Percentiles rank a stretch among this genome's conserved stretches.
phyloP scores from a whole-genome alignment of 1,284 basidiomycete species.

The Tilletia caries region DNA sequence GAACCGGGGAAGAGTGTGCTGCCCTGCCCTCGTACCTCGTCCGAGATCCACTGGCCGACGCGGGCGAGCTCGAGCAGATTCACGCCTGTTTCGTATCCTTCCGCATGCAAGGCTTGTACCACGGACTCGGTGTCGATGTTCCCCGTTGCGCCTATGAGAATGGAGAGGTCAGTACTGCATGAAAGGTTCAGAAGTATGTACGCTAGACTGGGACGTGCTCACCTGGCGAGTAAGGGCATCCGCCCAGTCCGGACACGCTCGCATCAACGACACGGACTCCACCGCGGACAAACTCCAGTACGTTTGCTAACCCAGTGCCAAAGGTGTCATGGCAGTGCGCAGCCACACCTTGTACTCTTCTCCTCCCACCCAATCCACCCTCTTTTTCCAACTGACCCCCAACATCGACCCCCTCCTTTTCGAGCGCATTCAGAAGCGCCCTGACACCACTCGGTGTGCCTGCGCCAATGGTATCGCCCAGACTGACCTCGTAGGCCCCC shows the following conservation, averaged over 20 bases:
- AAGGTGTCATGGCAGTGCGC: conserved; percentile 84
- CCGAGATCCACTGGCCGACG: conserved; percentile 32
- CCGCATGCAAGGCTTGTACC: conserved; percentile 73
- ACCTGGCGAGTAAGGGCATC: conserved; percentile 94
- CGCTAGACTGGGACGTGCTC: not conserved
- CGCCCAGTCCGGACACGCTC: conserved; percentile 81
- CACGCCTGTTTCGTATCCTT: conserved; percentile 67
- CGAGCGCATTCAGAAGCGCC: conserved; percentile 63
- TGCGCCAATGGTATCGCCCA: conserved; percentile 87
- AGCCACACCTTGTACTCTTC: conserved; percentile 17
- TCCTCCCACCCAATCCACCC: not conserved
- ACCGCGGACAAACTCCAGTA: conserved; percentile 55
- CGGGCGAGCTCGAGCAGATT: conserved; percentile 54
- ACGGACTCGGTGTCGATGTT: conserved; percentile 62
- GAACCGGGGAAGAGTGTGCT: conserved; percentile 9
- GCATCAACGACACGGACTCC: conserved; percentile 60
- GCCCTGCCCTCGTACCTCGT: conserved; percentile 23
- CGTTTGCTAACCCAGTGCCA: conserved; percentile 66
- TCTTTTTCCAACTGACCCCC: not conserved
- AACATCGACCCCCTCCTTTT: not conserved
- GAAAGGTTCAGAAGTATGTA: no score
- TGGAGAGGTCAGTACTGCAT: not conserved
- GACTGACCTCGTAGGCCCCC: conserved; percentile 88
- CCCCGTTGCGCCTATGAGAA: conserved; percentile 32
- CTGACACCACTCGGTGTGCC: conserved; percentile 71